Percentiles rank a stretch among this genome's conserved stretches.
These are phyloP conservation scores for Podila verticillata DNA, from an alignment of 192 early-diverging fungal species.

Conservation along the genomic window DNA sequence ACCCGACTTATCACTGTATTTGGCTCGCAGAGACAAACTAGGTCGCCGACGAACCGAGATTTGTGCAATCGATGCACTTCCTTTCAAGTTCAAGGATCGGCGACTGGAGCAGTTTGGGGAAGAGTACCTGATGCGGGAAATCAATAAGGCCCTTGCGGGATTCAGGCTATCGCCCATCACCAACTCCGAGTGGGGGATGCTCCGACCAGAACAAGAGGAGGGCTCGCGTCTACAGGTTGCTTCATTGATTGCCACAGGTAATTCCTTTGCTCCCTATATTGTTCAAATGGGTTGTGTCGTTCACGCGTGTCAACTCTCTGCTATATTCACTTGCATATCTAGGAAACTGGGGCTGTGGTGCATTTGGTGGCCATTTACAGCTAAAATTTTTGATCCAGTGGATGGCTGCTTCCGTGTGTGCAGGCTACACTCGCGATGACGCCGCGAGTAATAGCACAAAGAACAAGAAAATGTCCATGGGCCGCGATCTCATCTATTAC, in stretches of 20 bases:
- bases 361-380: conserved; percentile 44
- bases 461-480: not conserved
- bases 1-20: not conserved
- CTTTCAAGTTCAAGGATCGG: conserved; percentile 11
- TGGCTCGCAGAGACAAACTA: conserved; percentile 15
- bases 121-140: conserved; percentile 19
- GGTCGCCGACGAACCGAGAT: conserved; percentile 44
- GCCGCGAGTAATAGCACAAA: no score
- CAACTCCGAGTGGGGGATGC: conserved; percentile 31
- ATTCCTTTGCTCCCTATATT: not conserved
- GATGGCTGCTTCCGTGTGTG: conserved; percentile 41
- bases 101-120: conserved; percentile 30
- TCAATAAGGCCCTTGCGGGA: conserved; percentile 42
- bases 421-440: conserved; percentile 9
- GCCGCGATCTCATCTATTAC: conserved; percentile 30
- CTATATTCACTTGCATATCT: not conserved
- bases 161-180: conserved; percentile 42
- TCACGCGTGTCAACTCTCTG: not conserved
- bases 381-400: conserved; percentile 47
- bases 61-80: conserved; percentile 45
- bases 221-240: not conserved
- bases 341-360: conserved; percentile 51
- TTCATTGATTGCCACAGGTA: conserved; percentile 39
- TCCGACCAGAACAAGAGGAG: conserved; percentile 12
- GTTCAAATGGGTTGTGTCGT: not conserved